phyloP scores from a whole-genome alignment of 73 alveolate genomes.

The Effrenium voratum region DNA sequence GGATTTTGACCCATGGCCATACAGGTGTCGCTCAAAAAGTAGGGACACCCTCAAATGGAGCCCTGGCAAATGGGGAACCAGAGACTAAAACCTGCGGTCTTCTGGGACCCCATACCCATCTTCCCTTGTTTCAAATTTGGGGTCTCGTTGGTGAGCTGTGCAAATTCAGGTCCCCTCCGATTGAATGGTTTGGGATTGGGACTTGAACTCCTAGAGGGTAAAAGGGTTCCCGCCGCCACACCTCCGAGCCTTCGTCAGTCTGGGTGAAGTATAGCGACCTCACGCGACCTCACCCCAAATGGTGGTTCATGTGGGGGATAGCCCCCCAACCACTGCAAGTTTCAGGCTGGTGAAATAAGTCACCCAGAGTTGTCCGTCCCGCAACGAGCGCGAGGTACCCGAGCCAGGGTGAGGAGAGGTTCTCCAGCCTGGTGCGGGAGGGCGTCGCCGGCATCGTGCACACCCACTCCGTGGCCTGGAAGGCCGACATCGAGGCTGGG shows the following conservation, averaged over 20 bases:
- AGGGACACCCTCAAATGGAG: too few relatives aligned
- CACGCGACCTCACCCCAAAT: neutral
- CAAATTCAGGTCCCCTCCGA: too few relatives aligned
- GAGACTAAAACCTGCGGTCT: too few relatives aligned
- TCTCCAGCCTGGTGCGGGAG: conserved; percentile 50
- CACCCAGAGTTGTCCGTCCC: neutral
- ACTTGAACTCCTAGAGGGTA: too few relatives aligned
- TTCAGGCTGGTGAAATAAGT: neutral
- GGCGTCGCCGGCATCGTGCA: conserved; percentile 86
- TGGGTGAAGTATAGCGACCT: neutral
- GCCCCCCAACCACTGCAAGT: neutral
- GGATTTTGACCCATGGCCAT: too few relatives aligned
- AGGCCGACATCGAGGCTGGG: conserved; percentile 52
- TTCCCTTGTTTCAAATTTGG: too few relatives aligned
- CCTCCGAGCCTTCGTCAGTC: neutral
- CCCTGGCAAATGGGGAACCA: too few relatives aligned
- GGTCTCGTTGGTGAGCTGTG: too few relatives aligned
- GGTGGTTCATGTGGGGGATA: neutral
- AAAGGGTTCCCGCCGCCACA: too few relatives aligned
- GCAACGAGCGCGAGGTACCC: conserved; percentile 30
- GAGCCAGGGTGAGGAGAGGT: conserved; percentile 41
- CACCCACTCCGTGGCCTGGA: conserved; percentile 87
- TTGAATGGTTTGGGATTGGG: too few relatives aligned
- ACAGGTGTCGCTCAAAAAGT: too few relatives aligned
- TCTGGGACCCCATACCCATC: too few relatives aligned